Percentiles rank a stretch among this genome's conserved stretches.
Conservation (phyloP, 139 green algal species). For the Coelastrella sp. region DNA sequence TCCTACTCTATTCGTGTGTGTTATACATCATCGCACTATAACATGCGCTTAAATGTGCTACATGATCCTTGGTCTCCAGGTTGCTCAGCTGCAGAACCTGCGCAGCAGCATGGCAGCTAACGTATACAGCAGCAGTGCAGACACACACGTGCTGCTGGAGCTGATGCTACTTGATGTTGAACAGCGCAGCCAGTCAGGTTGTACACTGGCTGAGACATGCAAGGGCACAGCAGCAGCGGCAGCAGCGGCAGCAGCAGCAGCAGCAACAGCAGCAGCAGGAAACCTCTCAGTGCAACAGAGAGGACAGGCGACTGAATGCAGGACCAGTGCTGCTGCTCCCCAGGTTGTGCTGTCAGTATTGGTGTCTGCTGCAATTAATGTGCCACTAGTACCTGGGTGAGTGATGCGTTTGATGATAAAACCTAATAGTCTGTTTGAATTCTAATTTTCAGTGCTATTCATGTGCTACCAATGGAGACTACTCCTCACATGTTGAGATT, state of each 20-base stretch:
- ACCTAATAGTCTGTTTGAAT: no score
- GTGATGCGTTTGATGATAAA: no score
- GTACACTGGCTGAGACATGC: background rate
- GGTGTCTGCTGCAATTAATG: constrained; percentile 36
- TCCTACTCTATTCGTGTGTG: no score
- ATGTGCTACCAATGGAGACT: no score
- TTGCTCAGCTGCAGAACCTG: constrained; percentile 31
- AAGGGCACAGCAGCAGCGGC: background rate
- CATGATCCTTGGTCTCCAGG: constrained; percentile 4
- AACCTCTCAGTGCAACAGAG: no score
- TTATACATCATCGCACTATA: no score
- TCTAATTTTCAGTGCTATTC: no score
- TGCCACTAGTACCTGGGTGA: constrained; percentile 36
- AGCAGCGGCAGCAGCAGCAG: background rate
- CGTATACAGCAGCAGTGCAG: background rate
- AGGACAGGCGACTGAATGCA: no score
- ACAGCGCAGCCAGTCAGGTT: background rate
- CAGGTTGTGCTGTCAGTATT: background rate
- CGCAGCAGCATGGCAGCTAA: constrained; percentile 26
- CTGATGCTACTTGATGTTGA: constrained; percentile 39
- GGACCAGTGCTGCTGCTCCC: background rate
- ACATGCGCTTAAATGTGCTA: background rate
- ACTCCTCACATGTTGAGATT: no score
- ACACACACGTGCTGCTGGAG: constrained; percentile 37
- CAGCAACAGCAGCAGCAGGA: constrained; percentile 5